Percentiles rank a stretch among this genome's conserved stretches.
Evolutionary conservation across 2,329 filamentous ascomycete genomes (phyloP).

Genomic region (Gyromitra esculenta): DNA sequence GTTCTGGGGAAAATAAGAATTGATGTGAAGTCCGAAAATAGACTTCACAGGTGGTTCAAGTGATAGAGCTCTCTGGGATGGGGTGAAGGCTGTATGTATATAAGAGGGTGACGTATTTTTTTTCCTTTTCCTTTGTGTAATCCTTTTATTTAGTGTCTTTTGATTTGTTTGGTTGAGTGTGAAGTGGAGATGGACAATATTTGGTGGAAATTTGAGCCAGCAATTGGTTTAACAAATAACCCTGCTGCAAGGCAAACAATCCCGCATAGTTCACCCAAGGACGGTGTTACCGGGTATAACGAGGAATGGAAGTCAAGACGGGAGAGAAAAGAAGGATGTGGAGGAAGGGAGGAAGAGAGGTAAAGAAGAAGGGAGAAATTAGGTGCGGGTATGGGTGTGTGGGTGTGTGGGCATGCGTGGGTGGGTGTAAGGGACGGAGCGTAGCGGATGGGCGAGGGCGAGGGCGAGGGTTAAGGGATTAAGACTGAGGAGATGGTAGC

Average conservation of each 20-base stretch:
- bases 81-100: constrained; percentile 36
- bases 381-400: neutral
- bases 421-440: constrained; percentile 46
- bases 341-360: constrained; percentile 14
- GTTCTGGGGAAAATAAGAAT: constrained; percentile 52
- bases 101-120: constrained; percentile 30
- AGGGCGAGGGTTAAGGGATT: constrained; percentile 41
- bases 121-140: constrained; percentile 23
- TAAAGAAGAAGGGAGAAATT: constrained; percentile 26
- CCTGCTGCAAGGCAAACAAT: constrained; percentile 53
- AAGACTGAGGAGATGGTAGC: constrained; percentile 51
- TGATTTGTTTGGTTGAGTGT: constrained; percentile 30
- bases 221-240: constrained; percentile 51
- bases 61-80: constrained; percentile 18
- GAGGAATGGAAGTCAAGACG: constrained; percentile 26
- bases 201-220: constrained; percentile 47
- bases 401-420: constrained; percentile 11
- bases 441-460: constrained; percentile 39
- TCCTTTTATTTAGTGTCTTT: constrained; percentile 21
- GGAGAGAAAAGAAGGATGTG: constrained; percentile 21
- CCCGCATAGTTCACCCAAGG: constrained; percentile 46
- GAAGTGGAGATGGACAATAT: constrained; percentile 36
- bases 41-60: constrained; percentile 36
- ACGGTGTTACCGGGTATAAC: constrained; percentile 40
- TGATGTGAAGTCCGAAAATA: constrained; percentile 32